Conservation (phyloP, 306 rosid species). For the Vigna unguiculata region DNA sequence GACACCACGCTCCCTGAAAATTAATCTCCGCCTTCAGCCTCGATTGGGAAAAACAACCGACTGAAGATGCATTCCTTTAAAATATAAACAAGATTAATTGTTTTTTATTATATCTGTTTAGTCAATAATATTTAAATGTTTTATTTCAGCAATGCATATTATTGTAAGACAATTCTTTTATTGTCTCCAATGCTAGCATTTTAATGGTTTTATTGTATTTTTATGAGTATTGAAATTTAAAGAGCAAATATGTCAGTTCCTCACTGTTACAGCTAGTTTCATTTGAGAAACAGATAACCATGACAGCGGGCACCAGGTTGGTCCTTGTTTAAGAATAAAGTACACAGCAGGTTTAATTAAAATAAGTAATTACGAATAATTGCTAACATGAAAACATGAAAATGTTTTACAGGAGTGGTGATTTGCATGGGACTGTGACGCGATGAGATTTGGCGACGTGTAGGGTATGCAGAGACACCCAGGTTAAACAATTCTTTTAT, state of each 20-base stretch:
- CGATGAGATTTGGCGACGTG: too few relatives aligned
- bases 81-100: slow-evolving; percentile 3
- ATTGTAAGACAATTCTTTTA: background rate
- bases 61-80: slow-evolving; percentile 36
- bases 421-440: too few relatives aligned
- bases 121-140: slow-evolving; percentile 40
- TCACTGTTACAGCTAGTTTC: background rate
- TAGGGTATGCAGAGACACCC: too few relatives aligned
- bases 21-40: slow-evolving; percentile 22
- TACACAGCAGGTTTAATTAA: too few relatives aligned
- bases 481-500: too few relatives aligned
- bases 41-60: background rate
- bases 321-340: too few relatives aligned
- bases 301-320: too few relatives aligned
- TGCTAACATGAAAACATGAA: too few relatives aligned
- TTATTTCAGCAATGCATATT: slow-evolving; percentile 27
- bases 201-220: background rate
- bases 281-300: background rate
- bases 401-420: too few relatives aligned
- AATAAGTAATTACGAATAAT: too few relatives aligned
- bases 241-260: background rate
- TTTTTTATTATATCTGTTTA: slow-evolving; percentile 26
- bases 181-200: background rate
- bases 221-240: background rate
- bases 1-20: slow-evolving; percentile 48